phyloP scores from a whole-genome alignment of 768 basidiomycete genomes.

The Russula emetica region DNA sequence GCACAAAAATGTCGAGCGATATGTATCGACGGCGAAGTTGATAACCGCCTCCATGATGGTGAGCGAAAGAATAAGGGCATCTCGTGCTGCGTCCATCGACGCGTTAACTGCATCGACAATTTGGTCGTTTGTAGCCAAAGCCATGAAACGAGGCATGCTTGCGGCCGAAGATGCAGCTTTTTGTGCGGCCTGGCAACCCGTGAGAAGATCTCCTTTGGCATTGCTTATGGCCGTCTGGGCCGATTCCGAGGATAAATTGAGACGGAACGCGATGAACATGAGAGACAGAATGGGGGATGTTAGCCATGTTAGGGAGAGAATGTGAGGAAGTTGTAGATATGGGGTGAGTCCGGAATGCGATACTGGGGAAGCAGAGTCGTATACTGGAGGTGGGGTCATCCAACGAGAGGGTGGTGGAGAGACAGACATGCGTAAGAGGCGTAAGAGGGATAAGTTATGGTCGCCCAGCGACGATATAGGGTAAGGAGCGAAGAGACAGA shows the following conservation, averaged over 20 bases:
- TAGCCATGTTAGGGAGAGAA: conserved; percentile 85
- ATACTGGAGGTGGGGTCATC: conserved; percentile 49
- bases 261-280: conserved; percentile 79
- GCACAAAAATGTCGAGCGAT: conserved; percentile 90
- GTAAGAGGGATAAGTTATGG: conserved; percentile 6
- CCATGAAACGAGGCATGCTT: conserved; percentile 86
- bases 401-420: conserved; percentile 30
- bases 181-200: conserved; percentile 84
- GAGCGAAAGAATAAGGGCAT: conserved; percentile 64
- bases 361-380: conserved; percentile 42
- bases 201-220: conserved; percentile 71
- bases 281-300: conserved; percentile 89
- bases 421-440: conserved; percentile 30
- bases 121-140: conserved; percentile 75
- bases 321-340: conserved; percentile 77
- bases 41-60: conserved; percentile 84
- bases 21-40: conserved; percentile 88
- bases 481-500: background rate
- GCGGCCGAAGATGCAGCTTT: conserved; percentile 75
- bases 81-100: conserved; percentile 70
- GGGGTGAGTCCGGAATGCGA: conserved; percentile 52
- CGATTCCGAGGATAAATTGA: conserved; percentile 66
- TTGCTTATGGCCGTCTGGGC: conserved; percentile 62
- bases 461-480: conserved; percentile 28
- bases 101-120: conserved; percentile 76